Conservation (phyloP, 192 early-diverging fungal species). For the Umbelopsis sp. region DNA sequence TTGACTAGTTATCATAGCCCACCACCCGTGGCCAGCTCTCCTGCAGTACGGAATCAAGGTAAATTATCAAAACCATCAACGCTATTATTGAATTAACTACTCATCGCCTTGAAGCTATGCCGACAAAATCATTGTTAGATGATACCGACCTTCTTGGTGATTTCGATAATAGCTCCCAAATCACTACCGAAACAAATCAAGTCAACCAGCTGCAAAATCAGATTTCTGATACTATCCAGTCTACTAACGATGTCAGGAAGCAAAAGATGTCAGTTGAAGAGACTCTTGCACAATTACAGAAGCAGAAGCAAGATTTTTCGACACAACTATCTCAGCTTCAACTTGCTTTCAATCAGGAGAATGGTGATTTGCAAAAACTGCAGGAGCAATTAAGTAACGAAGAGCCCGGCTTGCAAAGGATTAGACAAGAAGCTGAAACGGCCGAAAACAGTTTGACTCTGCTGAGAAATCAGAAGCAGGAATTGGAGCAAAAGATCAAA, state of each 20-base stretch:
- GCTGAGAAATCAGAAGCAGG: slow-evolving; percentile 52
- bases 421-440: slow-evolving; percentile 50
- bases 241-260: slow-evolving; percentile 55
- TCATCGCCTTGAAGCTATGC: not conserved
- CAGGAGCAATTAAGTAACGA: slow-evolving; percentile 48
- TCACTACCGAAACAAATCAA: slow-evolving; percentile 64
- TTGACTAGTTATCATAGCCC: not conserved
- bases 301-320: slow-evolving; percentile 66
- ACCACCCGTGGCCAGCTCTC: not conserved
- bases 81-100: not conserved
- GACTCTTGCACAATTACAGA: slow-evolving; percentile 56
- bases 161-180: slow-evolving; percentile 49
- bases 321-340: slow-evolving; percentile 57
- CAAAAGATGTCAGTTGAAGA: slow-evolving; percentile 60
- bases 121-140: slow-evolving; percentile 27
- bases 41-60: not conserved
- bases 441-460: slow-evolving; percentile 50
- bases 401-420: slow-evolving; percentile 47
- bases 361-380: slow-evolving; percentile 56
- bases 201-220: slow-evolving; percentile 64
- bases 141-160: slow-evolving; percentile 40
- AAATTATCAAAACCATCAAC: not conserved
- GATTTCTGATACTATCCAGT: slow-evolving; percentile 51
- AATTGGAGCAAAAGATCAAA: slow-evolving; percentile 46
- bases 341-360: slow-evolving; percentile 63